phyloP scores from a whole-genome alignment of 1,139 yeast genomes.

The Oligophagozyma castellii region DNA sequence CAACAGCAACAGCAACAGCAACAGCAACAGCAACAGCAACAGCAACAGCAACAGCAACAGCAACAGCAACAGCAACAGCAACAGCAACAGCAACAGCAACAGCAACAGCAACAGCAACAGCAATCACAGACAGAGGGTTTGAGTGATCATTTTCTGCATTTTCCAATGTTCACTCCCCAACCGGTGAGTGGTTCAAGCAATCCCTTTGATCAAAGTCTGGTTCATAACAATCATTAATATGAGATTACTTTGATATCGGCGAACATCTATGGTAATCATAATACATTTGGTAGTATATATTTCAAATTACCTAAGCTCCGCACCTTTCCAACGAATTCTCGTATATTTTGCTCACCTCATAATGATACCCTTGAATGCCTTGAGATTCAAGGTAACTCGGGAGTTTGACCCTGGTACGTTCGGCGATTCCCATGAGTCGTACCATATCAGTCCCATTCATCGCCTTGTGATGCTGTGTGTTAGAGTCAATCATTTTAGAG shows the following conservation, averaged over 20 bases:
- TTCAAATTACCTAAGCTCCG: constrained; percentile 1
- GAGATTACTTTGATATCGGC: too few species aligned
- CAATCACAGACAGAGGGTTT: constrained; percentile 8
- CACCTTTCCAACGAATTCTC: constrained; percentile 22
- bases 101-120: constrained; percentile 13
- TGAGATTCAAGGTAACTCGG: constrained; percentile 21
- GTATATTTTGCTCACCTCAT: constrained; percentile 25
- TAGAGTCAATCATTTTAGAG: constrained; percentile 31
- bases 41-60: constrained; percentile 7
- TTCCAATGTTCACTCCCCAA: too few species aligned
- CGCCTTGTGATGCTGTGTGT: constrained; percentile 15
- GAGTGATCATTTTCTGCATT: not conserved
- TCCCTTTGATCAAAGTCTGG: not conserved
- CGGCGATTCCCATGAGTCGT: constrained; percentile 33
- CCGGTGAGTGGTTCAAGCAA: not conserved
- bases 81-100: constrained; percentile 12
- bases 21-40: constrained; percentile 5
- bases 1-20: constrained; percentile 6
- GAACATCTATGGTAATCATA: too few species aligned
- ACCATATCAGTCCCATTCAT: constrained; percentile 34
- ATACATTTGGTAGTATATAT: too few species aligned
- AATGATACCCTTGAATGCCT: constrained; percentile 24
- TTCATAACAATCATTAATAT: too few species aligned
- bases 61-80: constrained; percentile 10
- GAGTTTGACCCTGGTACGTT: constrained; percentile 31